Evolutionary conservation across 2,329 filamentous ascomycete genomes (phyloP).

Genomic region (Setomelanomma holmii): DNA sequence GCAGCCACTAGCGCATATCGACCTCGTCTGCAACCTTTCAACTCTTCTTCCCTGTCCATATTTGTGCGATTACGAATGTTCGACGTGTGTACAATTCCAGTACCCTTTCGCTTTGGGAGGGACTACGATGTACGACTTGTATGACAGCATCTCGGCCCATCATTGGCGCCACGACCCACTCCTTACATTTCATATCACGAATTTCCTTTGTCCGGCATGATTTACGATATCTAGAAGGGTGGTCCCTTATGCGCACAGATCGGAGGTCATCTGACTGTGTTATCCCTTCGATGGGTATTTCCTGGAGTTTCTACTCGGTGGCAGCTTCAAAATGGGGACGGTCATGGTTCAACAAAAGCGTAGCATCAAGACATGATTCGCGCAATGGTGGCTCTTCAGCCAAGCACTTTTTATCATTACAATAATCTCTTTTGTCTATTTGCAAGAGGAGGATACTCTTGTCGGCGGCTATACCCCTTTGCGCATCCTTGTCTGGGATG

Average conservation of each 20-base stretch:
- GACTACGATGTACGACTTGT: constrained; percentile 49
- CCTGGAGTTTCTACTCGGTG: constrained; percentile 19
- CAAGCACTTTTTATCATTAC: constrained; percentile 24
- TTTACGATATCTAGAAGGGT: constrained; percentile 30
- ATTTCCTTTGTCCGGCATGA: constrained; percentile 40
- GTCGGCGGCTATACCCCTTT: constrained; percentile 42
- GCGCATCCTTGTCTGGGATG: constrained; percentile 25
- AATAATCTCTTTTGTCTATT: constrained; percentile 23
- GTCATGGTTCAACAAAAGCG: constrained; percentile 23
- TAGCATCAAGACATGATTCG: constrained; percentile 30
- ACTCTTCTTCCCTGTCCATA: constrained; percentile 34
- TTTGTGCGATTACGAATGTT: constrained; percentile 30
- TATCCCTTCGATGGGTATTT: constrained; percentile 30
- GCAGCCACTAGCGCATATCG: constrained; percentile 26
- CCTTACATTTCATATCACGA: constrained; percentile 29
- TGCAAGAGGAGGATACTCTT: constrained; percentile 38
- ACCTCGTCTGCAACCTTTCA: constrained; percentile 8
- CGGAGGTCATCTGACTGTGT: constrained; percentile 16
- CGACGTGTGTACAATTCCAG: constrained; percentile 28
- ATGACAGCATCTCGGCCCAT: constrained; percentile 38
- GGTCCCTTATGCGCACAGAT: constrained; percentile 18
- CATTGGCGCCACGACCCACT: constrained; percentile 38
- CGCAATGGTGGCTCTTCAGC: constrained; percentile 44
- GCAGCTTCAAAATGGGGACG: constrained; percentile 12
- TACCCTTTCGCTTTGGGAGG: constrained; percentile 38